Conservation (phyloP, 495 filamentous ascomycete genomes). For the Penicillium psychrofluorescens region DNA sequence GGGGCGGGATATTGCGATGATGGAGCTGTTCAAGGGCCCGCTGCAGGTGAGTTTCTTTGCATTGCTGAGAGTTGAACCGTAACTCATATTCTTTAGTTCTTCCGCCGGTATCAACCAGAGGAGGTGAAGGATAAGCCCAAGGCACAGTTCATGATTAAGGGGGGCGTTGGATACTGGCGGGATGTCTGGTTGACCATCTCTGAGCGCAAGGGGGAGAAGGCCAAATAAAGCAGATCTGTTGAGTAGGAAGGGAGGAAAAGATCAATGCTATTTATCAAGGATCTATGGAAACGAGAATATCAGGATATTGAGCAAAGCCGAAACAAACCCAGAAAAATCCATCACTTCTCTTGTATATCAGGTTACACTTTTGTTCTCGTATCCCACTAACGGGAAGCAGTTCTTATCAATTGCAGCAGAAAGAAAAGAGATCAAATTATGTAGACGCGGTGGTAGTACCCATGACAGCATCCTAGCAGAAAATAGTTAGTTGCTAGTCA, state of each 20-base stretch:
- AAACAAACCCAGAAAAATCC: no score
- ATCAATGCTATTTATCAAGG: constrained; percentile 1
- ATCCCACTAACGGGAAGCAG: no score
- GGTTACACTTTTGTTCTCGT: no score
- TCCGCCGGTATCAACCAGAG: constrained; percentile 27
- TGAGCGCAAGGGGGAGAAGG: constrained; percentile 9
- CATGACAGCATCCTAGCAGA: constrained; percentile 21
- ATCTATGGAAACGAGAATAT: constrained; percentile 3
- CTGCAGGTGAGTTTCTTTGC: constrained; percentile 31
- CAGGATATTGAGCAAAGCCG: not conserved
- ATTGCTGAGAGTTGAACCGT: not conserved
- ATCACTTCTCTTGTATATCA: no score
- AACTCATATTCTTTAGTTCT: constrained; percentile 21
- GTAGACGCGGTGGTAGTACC: constrained; percentile 8
- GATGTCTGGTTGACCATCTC: constrained; percentile 40
- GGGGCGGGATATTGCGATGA: constrained; percentile 47
- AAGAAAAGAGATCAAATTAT: not conserved
- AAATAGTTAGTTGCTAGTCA: constrained; percentile 1
- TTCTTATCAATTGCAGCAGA: no score
- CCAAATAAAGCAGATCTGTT: no score
- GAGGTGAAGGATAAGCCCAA: constrained; percentile 24
- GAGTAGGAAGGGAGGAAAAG: not conserved
- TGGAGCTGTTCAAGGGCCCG: constrained; percentile 49
- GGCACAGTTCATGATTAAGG: constrained; percentile 35
- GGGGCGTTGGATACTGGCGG: constrained; percentile 41